Base-by-base conservation (phyloP, 768 basidiomycete genomes). In the Naganishia antarctica region DNA sequence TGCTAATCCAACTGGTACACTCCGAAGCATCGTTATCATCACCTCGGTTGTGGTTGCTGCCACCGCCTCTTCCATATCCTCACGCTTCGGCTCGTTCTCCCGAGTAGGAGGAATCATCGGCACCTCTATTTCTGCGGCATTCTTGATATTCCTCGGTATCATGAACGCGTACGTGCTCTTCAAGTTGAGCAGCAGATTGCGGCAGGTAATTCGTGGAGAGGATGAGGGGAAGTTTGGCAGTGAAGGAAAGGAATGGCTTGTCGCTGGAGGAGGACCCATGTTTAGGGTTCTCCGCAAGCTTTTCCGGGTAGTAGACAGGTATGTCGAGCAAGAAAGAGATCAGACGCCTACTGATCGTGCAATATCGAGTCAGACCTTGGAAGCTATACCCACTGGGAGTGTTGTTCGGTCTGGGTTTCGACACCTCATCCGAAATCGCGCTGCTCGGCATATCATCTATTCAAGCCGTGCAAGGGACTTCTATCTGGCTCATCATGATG, bases 401-500 rank as follows among this genome's bases (percentile, higher is more conserved):
- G 7, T 26, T 64, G 11, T 64, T 64, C 63, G 63, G 63, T 16
- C 57, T 64, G 25, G 63, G 63, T 15, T 64, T 64, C 63, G 63
- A 64, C 57, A 64, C 63, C n/a, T 64, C 63, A 5, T 64, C 63
- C 16, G 63, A 64, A 31, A 64, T 64, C 57, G 63, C 63, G 12
- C 32, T 64, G 12, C 63, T 64, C 43, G 63, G 63, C 47, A 51
- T 64, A 13, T 23, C 63, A 40, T 64, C 63, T 1, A 40, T 64
- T 6, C 63, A 64, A 47, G 63, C 63, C n/a, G 34, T 43, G 7
- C 41, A 59, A 31, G 63, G 63, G 16, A 64, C 63, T 6, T 64
- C 63, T 2, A 64, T 64, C 63, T 64, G 63, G 63, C 48, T 64
- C n/a, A 64, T 64, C 57, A 44, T 64, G 31, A 31, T 51, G 15